phyloP scores from a whole-genome alignment of 2,329 filamentous ascomycete species.

The Stromatinia cepivora region DNA sequence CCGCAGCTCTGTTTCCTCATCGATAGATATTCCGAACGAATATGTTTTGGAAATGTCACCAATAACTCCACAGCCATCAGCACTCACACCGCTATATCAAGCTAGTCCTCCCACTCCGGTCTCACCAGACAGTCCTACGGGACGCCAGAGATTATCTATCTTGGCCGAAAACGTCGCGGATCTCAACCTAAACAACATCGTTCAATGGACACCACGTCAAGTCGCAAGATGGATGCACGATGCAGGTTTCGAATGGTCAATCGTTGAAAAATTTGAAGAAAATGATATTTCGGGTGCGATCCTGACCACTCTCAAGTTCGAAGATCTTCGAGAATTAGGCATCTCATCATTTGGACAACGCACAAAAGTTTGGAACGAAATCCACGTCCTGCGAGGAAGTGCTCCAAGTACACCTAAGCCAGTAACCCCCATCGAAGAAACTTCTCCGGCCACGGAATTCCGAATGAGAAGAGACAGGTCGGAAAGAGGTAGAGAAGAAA shows the following conservation, averaged over 20 bases:
- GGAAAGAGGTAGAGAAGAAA: conserved; percentile 26
- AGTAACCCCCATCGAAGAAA: conserved; percentile 61
- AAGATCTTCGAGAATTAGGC: conserved; percentile 78
- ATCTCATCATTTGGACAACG: conserved; percentile 81
- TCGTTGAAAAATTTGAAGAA: conserved; percentile 81
- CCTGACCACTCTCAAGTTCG: conserved; percentile 86
- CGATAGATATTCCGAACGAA: conserved; percentile 53
- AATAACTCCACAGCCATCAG: conserved; percentile 63
- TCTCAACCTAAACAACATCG: conserved; percentile 60
- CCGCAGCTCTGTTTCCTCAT: conserved; percentile 63
- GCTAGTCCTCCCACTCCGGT: conserved; percentile 26
- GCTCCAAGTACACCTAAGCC: conserved; percentile 53
- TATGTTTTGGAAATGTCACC: conserved; percentile 69
- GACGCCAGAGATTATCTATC: conserved; percentile 12
- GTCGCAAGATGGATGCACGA: conserved; percentile 86
- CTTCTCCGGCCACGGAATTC: conserved; percentile 42
- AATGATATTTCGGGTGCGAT: conserved; percentile 92
- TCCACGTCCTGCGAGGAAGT: conserved; percentile 65
- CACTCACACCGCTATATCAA: conserved; percentile 36
- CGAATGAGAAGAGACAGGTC: conserved; percentile 30
- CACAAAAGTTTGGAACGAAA: conserved; percentile 77
- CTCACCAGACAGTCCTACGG: not conserved
- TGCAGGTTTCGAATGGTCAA: conserved; percentile 71
- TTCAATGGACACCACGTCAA: conserved; percentile 70
- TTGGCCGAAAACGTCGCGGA: conserved; percentile 54